These are phyloP conservation scores for Plantago coronopus DNA, from an alignment of 305 asterid species.

Conservation along the genomic window DNA sequence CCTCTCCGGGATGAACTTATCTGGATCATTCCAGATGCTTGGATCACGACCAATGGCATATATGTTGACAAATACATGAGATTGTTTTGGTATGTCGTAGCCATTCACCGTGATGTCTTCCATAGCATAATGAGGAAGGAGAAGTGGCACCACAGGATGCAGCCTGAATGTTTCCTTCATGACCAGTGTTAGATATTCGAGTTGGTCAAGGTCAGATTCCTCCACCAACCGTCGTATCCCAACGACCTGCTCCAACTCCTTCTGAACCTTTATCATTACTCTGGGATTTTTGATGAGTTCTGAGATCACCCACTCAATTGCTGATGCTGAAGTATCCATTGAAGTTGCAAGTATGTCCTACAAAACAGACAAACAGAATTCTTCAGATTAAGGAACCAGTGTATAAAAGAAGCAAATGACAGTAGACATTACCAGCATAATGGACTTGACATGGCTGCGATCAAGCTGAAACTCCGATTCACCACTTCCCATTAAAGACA, in stretches of 20 bases:
- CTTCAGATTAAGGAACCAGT: no score
- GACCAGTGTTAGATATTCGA: slow-evolving; percentile 38
- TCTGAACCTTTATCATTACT: neutral
- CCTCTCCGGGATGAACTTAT: slow-evolving; percentile 49
- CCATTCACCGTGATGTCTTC: slow-evolving; percentile 45
- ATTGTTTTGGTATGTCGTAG: slow-evolving; percentile 35
- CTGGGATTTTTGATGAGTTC: neutral
- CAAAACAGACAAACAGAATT: no score
- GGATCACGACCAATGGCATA: slow-evolving; percentile 49
- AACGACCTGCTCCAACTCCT: slow-evolving; percentile 24
- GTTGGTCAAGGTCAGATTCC: slow-evolving; percentile 15
- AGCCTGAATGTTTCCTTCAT: slow-evolving; percentile 49
- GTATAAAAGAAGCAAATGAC: no score
- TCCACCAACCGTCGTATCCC: slow-evolving; percentile 26
- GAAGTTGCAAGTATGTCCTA: no score
- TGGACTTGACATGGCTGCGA: no score
- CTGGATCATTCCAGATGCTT: slow-evolving; percentile 43
- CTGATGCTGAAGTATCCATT: no score
- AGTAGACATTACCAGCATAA: no score
- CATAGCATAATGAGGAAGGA: slow-evolving; percentile 45
- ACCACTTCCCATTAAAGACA: no score
- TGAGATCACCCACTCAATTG: slow-evolving; percentile 20
- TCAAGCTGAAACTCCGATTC: no score
- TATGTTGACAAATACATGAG: slow-evolving; percentile 34
- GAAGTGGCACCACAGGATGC: slow-evolving; percentile 50